Conservation (phyloP, 2,329 filamentous ascomycete species). For the Hawksworthiomyces lignivorus region DNA sequence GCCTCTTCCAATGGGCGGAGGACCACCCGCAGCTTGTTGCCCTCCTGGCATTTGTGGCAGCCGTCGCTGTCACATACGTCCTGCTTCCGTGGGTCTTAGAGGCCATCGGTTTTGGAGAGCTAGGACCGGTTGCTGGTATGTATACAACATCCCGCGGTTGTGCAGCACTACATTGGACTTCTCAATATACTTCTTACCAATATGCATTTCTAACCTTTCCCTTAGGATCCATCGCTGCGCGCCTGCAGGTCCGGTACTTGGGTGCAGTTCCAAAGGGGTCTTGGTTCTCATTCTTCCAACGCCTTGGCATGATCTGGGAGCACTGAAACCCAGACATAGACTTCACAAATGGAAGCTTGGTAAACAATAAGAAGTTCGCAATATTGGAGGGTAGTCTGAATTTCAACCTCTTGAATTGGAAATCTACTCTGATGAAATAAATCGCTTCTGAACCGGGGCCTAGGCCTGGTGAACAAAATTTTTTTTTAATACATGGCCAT, state of each 20-base stretch:
- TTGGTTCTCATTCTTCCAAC: constrained; percentile 2
- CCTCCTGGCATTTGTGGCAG: neutral
- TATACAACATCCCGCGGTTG: no score
- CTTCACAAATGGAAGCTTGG: no score
- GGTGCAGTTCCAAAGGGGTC: neutral
- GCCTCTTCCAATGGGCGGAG: neutral
- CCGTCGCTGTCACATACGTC: neutral
- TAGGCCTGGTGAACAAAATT: no score
- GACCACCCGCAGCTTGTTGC: neutral
- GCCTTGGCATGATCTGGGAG: constrained; percentile 2
- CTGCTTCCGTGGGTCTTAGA: neutral
- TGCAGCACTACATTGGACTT: no score
- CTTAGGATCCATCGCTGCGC: neutral
- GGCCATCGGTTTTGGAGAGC: neutral
- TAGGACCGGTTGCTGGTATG: neutral
- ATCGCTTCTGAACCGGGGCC: no score
- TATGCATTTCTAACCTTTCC: neutral
- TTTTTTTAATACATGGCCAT: no score
- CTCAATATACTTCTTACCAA: neutral
- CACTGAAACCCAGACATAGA: no score
- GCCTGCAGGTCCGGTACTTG: neutral
- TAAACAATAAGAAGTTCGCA: no score
- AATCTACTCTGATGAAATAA: no score
- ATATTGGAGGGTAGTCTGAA: no score
- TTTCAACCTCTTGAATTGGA: no score